These are phyloP conservation scores for Ophiocordyceps camponoti-leonardi DNA, from an alignment of 2,329 filamentous ascomycete species.

Conservation along the genomic window DNA sequence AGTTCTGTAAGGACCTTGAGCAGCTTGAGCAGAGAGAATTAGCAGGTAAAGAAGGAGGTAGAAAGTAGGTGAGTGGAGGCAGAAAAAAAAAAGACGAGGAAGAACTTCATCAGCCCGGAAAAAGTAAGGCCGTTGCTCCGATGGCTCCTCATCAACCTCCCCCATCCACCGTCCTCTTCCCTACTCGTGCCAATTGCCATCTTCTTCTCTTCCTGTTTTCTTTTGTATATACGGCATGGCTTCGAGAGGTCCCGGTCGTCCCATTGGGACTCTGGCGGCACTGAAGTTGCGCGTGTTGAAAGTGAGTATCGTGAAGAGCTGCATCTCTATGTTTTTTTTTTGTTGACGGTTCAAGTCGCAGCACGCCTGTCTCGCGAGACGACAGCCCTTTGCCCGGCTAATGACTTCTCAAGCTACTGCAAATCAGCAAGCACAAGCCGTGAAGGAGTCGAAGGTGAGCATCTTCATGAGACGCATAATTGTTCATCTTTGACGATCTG, in stretches of 20 bases:
- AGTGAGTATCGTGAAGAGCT: conserved; percentile 7
- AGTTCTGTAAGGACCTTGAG: too few species aligned
- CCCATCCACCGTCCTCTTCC: background rate
- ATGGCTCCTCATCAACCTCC: background rate
- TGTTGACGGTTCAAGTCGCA: conserved; percentile 10
- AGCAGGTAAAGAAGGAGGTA: background rate
- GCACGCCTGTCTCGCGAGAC: conserved; percentile 14
- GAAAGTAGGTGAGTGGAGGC: background rate
- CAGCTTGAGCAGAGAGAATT: too few species aligned
- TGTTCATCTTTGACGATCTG: conserved; percentile 10
- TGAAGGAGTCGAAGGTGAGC: conserved; percentile 11
- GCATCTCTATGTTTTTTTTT: conserved; percentile 7
- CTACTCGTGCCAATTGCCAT: background rate
- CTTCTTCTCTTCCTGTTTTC: background rate
- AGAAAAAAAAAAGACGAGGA: background rate
- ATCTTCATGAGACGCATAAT: background rate
- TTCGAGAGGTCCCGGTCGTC: conserved; percentile 24
- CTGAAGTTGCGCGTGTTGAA: conserved; percentile 27
- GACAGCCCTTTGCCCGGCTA: background rate
- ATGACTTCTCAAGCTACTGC: too few species aligned
- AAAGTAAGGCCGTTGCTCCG: conserved; percentile 2
- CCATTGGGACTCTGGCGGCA: conserved; percentile 33
- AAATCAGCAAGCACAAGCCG: too few species aligned
- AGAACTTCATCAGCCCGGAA: conserved; percentile 1
- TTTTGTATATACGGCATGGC: conserved; percentile 2